Evolutionary conservation across 495 filamentous ascomycete genomes (phyloP), one percentile per base, ranked within the genome.

Genomic region (Jackrogersella multiformis): DNA sequence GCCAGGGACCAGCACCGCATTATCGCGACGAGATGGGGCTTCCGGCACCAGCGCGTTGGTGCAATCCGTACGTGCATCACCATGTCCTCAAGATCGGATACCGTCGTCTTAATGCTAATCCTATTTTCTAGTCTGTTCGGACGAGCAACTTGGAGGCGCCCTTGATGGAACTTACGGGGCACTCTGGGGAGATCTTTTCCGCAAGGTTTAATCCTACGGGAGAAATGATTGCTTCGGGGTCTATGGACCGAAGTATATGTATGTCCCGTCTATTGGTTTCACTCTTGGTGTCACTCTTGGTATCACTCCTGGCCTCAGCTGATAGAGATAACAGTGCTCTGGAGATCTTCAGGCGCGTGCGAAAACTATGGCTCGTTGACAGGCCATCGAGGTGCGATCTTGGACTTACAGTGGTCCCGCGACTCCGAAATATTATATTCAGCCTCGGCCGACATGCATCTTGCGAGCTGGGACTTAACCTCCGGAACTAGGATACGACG

Each of bases 361-460:
- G 91, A 95, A 71, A 99, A 98, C 78, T 97, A 97, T 71, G 92
- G 94, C 65, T 80, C 89, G 34, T 80, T 99, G 21, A 91, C 78
- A 13, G 96, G 96, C 12, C 95, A 99, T 79, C 90, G 90, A 77
- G 92, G 92, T 38, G 94, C 94, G 12, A 78, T 99, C 23, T 84
- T 97, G 16, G 96, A 98, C 77, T 82, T 99, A 21, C 91, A 95
- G 73, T 99, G 96, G 96, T 96, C 95, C 5, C 90, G 95, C 75
- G 94, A 98, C 78, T 95, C 92, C 28, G 86, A 88, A 71, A 89
- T 93, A 49, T 77, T 99, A 63, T 97, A 95, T 74, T 97, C 96
- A 28, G 94, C 94, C 26, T 97, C 94, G 36, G 93, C 94, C 59
- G 94, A 98, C 73, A 91, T 86, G 82, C 92, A 90, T 61, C 81